Evolutionary conservation across 2,329 filamentous ascomycete genomes (phyloP), one percentile per base, ranked within the genome.

Genomic region (Pestalotiopsis sp.): DNA sequence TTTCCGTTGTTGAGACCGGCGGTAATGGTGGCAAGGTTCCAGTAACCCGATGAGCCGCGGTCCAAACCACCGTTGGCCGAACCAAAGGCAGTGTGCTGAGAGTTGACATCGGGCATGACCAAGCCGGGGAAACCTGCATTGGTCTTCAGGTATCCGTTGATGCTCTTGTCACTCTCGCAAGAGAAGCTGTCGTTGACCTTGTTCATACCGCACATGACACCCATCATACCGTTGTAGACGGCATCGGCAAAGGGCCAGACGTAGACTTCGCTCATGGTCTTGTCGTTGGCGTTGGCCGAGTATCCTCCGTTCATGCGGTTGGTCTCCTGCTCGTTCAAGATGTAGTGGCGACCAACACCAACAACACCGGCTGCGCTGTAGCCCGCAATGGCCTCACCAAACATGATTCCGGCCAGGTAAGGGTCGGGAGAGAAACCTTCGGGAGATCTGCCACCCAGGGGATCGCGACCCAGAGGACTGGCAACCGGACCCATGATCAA

Each of bases 151-250:
- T 74, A 68, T 4, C 63, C 66, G 58, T 69, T 72, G n/a, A 76
- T 68, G 11, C 75, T 69, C 9, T 72, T 49, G 4, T 73, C 55
- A 39, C 70, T 77, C 68, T 78, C 74, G 69, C 76, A 77, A 1
- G 72, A 72, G 17, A 68, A 67, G 7, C 69, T 73, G 20, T 69
- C 70, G 67, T 75, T 75, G 64, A 76, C 72, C 20, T 67, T 66
- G 68, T 74, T 75, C 72, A 74, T 74, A 62, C 67, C 72, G 64
- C 73, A 76, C 75, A 76, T 76, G 52, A 70, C 70, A n/a, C 68
- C 71, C 4, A 68, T 70, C 20, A 72, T 66, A 4, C 74, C 75
- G 13, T 61, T 67, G 49, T 71, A 67, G 31, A 74, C 61, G 3
- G 68, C 68, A 52, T 76, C 72, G 45, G 70, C 69, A 39, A 71